Conservation (phyloP, 2,329 filamentous ascomycete species). For the Pseudocercospora ulei region DNA sequence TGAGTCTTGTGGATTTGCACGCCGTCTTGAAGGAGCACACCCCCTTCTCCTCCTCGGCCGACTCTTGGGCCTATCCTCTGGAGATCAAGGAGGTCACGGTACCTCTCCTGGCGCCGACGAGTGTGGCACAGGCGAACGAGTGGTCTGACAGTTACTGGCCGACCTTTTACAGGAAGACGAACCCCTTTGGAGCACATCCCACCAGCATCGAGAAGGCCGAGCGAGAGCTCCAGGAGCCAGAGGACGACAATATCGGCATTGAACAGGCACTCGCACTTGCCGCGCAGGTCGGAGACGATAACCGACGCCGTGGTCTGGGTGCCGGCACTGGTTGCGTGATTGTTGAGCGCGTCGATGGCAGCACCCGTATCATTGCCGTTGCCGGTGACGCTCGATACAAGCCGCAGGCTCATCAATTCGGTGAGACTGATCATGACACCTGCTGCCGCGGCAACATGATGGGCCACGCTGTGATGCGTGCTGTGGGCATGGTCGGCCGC, state of each 20-base stretch:
- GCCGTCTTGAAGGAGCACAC: conserved; percentile 34
- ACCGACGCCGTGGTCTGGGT: conserved; percentile 51
- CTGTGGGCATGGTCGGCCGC: conserved; percentile 69
- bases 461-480: conserved; percentile 67
- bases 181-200: conserved; percentile 75
- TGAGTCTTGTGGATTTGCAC: conserved; percentile 48
- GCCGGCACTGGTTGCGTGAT: conserved; percentile 66
- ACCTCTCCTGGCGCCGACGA: conserved; percentile 64
- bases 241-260: conserved; percentile 43
- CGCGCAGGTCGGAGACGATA: conserved; percentile 52
- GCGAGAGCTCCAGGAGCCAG: conserved; percentile 50
- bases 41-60: conserved; percentile 35
- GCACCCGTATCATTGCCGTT: conserved; percentile 54
- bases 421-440: conserved; percentile 17
- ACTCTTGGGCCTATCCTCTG: conserved; percentile 37
- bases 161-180: conserved; percentile 75
- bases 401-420: conserved; percentile 29
- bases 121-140: conserved; percentile 60
- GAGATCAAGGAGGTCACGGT: conserved; percentile 57
- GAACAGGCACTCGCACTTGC: conserved; percentile 55
- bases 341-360: conserved; percentile 50
- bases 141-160: conserved; percentile 77
- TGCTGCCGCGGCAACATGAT: conserved; percentile 57
- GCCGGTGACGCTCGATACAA: conserved; percentile 68
- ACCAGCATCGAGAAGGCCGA: conserved; percentile 61